phyloP scores from a whole-genome alignment of 2,329 filamentous ascomycete genomes.

The Tolypocladium sp. region DNA sequence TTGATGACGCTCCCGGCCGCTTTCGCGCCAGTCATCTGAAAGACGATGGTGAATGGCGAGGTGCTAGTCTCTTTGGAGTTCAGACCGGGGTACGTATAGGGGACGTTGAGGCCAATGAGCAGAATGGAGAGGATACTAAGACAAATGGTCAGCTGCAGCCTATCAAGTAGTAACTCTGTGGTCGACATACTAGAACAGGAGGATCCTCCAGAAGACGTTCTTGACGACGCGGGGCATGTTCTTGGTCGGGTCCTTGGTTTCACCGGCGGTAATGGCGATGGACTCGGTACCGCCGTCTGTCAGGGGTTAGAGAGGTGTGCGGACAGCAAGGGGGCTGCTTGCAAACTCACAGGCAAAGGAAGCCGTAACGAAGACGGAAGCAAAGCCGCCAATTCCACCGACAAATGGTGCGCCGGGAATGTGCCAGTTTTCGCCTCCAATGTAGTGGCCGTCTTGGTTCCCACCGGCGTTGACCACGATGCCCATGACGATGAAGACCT shows the following conservation, averaged over 20 bases:
- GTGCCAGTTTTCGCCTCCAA: conserved; percentile 49
- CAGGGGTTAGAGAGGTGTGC: neutral
- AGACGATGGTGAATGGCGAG: conserved; percentile 46
- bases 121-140: conserved; percentile 26
- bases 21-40: conserved; percentile 43
- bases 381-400: conserved; percentile 55
- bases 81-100: conserved; percentile 36
- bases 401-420: conserved; percentile 55
- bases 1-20: conserved; percentile 48
- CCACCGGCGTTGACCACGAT: conserved; percentile 45
- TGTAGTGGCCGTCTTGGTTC: conserved; percentile 43
- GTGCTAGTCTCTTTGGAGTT: conserved; percentile 22
- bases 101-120: conserved; percentile 46
- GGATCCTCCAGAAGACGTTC: conserved; percentile 56
- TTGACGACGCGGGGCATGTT: conserved; percentile 54
- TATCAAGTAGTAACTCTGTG: accelerated
- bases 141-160: neutral
- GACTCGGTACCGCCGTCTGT: conserved; percentile 46
- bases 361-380: conserved; percentile 45
- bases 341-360: conserved; percentile 40
- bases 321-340: neutral
- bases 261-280: conserved; percentile 57
- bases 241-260: conserved; percentile 52
- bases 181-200: conserved; percentile 35
- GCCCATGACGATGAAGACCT: conserved; percentile 52